Evolutionary conservation across 2,329 filamentous ascomycete species (phyloP).

Genomic region (Colletotrichum musae): DNA sequence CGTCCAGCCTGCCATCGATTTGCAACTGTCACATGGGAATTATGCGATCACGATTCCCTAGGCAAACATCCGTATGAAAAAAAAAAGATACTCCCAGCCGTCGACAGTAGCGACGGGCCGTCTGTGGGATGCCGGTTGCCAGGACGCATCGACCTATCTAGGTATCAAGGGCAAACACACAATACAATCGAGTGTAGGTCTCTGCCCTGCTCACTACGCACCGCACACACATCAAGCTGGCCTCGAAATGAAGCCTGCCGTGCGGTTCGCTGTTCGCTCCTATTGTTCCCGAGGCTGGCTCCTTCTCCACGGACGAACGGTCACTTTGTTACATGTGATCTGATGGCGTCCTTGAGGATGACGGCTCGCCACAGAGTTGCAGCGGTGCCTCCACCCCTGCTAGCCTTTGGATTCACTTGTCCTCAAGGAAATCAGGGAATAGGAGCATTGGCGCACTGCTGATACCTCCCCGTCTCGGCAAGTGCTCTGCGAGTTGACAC

Average conservation of each 20-base stretch:
- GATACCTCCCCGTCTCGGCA: conserved; percentile 32
- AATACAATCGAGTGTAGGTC: neutral
- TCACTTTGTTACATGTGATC: conserved; percentile 34
- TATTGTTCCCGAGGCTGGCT: conserved; percentile 7
- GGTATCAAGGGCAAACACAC: neutral
- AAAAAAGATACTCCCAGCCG: neutral
- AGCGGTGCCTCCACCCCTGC: conserved; percentile 19
- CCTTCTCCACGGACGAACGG: neutral
- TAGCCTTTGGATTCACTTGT: conserved; percentile 13
- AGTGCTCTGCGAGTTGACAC: conserved; percentile 19
- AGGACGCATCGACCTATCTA: neutral
- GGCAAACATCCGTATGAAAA: conserved; percentile 8
- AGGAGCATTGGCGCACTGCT: conserved; percentile 13
- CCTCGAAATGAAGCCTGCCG: neutral
- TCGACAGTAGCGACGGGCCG: neutral
- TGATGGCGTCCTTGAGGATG: neutral
- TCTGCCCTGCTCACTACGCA: conserved; percentile 8
- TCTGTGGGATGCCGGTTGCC: conserved; percentile 4
- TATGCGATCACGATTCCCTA: neutral
- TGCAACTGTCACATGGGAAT: conserved; percentile 35
- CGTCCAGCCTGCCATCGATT: neutral
- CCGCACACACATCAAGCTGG: conserved; percentile 8
- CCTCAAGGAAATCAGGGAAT: conserved; percentile 5
- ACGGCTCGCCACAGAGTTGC: conserved; percentile 8
- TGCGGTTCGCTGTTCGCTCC: conserved; percentile 2